Evolutionary conservation across 345 rosid species (phyloP).

Genomic region (Salix viminalis): DNA sequence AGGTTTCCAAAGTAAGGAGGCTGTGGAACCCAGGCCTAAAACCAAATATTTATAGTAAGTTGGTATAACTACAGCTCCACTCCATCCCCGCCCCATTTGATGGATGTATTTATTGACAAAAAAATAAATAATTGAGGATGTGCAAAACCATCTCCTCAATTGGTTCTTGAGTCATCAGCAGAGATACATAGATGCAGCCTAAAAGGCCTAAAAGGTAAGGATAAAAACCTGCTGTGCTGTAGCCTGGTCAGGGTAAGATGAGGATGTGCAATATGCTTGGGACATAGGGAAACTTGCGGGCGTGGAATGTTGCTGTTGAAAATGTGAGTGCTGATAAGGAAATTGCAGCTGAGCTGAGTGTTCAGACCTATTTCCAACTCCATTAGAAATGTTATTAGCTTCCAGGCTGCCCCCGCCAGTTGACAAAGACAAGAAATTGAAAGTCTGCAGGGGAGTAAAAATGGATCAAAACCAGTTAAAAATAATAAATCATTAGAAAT

Average conservation of each 20-base stretch:
- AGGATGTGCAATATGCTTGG: slow-evolving; percentile 23
- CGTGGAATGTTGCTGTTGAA: slow-evolving; percentile 36
- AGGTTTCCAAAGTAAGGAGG: slow-evolving; percentile 38
- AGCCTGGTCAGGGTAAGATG: slow-evolving; percentile 39
- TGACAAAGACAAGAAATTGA: slow-evolving; percentile 59
- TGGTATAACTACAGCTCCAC: neutral
- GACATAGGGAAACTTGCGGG: slow-evolving; percentile 24
- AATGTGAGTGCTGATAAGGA: slow-evolving; percentile 33
- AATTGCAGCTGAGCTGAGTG: slow-evolving; percentile 29
- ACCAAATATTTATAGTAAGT: slow-evolving; percentile 1
- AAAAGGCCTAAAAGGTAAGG: neutral
- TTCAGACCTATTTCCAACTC: slow-evolving; percentile 28
- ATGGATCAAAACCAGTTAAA: slow-evolving; percentile 14
- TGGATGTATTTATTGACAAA: neutral
- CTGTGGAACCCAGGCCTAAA: slow-evolving; percentile 43
- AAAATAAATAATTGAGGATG: too few relatives aligned
- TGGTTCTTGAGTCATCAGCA: neutral
- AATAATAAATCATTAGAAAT: slow-evolving; percentile 1
- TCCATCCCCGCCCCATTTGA: neutral
- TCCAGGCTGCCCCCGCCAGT: slow-evolving; percentile 31
- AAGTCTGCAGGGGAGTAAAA: slow-evolving; percentile 39
- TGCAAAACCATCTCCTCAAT: neutral
- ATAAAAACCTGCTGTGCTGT: slow-evolving; percentile 57
- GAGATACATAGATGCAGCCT: neutral
- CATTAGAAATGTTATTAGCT: slow-evolving; percentile 12